Evolutionary conservation across 208 protist genomes (phyloP).

Genomic region (Leptomonas pyrrhocoris): DNA sequence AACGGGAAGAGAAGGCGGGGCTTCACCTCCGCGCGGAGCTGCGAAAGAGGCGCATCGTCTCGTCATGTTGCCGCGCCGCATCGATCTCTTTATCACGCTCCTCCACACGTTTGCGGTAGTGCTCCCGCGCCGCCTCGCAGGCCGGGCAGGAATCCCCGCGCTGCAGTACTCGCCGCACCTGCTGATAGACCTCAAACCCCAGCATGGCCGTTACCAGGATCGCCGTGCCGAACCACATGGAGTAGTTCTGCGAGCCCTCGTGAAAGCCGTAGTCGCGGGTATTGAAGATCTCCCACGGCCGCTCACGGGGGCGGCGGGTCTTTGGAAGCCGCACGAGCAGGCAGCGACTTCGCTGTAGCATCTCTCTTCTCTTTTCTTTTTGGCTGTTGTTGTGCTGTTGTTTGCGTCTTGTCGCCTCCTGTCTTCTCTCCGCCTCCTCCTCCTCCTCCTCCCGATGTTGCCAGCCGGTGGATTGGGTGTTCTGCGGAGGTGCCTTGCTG

Average conservation of each 20-base stretch:
- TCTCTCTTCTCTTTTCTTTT: neutral
- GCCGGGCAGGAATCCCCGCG: constrained; percentile 85
- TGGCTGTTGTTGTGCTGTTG: too few relatives aligned
- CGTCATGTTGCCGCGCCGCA: constrained; percentile 12
- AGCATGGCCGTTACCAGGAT: constrained; percentile 40
- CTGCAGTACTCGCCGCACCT: constrained; percentile 55
- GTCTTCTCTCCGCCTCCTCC: neutral
- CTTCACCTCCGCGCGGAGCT: neutral
- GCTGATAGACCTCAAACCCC: constrained; percentile 75
- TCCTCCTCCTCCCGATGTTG: too few relatives aligned
- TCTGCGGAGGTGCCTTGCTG: too few relatives aligned
- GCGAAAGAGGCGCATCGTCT: constrained; percentile 11
- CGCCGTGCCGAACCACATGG: constrained; percentile 76
- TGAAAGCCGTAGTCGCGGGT: constrained; percentile 85
- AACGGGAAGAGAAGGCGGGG: neutral
- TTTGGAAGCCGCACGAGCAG: constrained; percentile 76
- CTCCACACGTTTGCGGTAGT: constrained; percentile 76
- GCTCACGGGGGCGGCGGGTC: constrained; percentile 76
- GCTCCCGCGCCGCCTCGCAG: constrained; percentile 80
- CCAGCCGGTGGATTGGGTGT: too few relatives aligned
- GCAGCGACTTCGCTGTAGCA: constrained; percentile 47
- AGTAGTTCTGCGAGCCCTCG: constrained; percentile 88
- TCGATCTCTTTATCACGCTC: constrained; percentile 64
- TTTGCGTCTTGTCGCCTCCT: too few relatives aligned
- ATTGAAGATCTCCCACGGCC: constrained; percentile 91